Conservation (phyloP, 2,329 filamentous ascomycete genomes). For the Alternaria brassicicola region DNA sequence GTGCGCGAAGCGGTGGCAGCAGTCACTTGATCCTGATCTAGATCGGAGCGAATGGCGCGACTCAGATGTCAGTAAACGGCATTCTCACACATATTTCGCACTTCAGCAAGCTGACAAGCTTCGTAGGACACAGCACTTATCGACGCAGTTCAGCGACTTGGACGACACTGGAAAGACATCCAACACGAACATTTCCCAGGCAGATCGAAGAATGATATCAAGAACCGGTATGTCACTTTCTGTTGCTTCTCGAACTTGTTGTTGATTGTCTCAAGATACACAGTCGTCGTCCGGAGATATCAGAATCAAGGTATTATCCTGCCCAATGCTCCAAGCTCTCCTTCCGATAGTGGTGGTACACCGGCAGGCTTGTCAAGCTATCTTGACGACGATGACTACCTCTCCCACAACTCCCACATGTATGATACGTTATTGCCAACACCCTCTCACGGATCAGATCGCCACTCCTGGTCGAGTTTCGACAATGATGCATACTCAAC, state of each 20-base stretch:
- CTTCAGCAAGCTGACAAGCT: not conserved
- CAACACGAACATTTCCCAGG: conserved; percentile 43
- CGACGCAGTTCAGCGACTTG: conserved; percentile 40
- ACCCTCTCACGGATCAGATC: conserved; percentile 24
- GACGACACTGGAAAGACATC: conserved; percentile 50
- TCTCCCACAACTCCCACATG: conserved; percentile 16
- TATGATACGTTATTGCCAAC: conserved; percentile 28
- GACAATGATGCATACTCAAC: conserved; percentile 26
- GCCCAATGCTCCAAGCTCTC: conserved; percentile 29
- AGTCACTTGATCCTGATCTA: conserved; percentile 52
- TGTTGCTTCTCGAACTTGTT: not conserved
- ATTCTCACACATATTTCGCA: not conserved
- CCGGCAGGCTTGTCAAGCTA: conserved; percentile 17
- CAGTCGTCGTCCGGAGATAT: conserved; percentile 39
- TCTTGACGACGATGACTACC: conserved; percentile 29
- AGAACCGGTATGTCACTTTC: conserved; percentile 42
- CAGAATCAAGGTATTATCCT: conserved; percentile 39
- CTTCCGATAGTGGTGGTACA: conserved; percentile 26
- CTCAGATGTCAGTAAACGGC: conserved; percentile 36
- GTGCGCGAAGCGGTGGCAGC: conserved; percentile 57
- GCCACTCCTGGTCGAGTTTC: conserved; percentile 29
- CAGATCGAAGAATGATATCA: conserved; percentile 49
- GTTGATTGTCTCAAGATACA: conserved; percentile 29
- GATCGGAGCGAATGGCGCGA: conserved; percentile 49
- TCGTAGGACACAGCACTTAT: conserved; percentile 39